phyloP scores from a whole-genome alignment of 2,329 filamentous ascomycete genomes.

The Claviceps digitariae region DNA sequence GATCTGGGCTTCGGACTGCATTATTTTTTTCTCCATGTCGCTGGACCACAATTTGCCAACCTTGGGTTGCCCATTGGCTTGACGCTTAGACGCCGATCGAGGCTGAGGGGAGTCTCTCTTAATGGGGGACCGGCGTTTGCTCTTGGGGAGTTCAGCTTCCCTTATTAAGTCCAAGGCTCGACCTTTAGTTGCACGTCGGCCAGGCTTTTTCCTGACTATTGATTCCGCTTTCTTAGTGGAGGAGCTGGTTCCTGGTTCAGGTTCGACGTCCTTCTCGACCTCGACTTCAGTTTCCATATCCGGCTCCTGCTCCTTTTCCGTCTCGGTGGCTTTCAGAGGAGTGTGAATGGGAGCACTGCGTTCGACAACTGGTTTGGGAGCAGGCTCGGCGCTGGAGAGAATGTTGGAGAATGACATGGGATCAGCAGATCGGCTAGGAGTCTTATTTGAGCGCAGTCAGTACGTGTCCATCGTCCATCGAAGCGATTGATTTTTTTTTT shows the following conservation, averaged over 20 bases:
- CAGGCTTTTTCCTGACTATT: constrained; percentile 17
- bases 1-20: constrained; percentile 25
- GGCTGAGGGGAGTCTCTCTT: constrained; percentile 33
- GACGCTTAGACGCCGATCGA: constrained; percentile 41
- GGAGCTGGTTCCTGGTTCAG: constrained; percentile 18
- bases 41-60: constrained; percentile 48
- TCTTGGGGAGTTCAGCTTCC: constrained; percentile 35
- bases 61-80: constrained; percentile 47
- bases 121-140: constrained; percentile 34
- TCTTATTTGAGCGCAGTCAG: constrained; percentile 28
- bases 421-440: constrained; percentile 61
- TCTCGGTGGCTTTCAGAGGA: constrained; percentile 17
- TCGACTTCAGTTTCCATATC: constrained; percentile 19
- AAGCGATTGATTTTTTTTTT: too few relatives aligned
- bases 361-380: constrained; percentile 33
- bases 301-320: background rate
- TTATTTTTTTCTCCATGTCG: constrained; percentile 31
- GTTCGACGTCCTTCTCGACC: constrained; percentile 21
- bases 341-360: constrained; percentile 29
- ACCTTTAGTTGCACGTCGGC: constrained; percentile 30
- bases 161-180: constrained; percentile 39
- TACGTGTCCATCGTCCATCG: background rate
- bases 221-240: constrained; percentile 14
- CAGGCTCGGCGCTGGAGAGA: constrained; percentile 64
- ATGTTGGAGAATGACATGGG: constrained; percentile 97